Evolutionary conservation across 768 basidiomycete species (phyloP), one percentile per base, ranked within the genome.

Genomic region (Boletus subcaerulescens): DNA sequence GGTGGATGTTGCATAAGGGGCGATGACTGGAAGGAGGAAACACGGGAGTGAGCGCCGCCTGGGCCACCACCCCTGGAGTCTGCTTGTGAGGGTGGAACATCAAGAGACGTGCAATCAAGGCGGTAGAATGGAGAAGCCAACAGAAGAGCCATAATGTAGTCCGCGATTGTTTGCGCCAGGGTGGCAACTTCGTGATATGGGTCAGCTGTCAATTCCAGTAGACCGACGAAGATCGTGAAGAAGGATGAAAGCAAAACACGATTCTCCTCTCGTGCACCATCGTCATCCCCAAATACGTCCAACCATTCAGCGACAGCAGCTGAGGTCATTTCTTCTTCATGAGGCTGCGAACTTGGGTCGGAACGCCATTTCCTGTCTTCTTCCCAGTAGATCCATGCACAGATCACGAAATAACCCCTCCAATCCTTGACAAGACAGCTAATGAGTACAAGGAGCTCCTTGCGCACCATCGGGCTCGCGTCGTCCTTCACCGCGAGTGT

Each of bases 331-430:
- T 92, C 89, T n/a, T 91, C 88, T 45, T 87, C 85, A 31, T 77
- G 76, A 31, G 72, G 61, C 53, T 71, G 64, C 31, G 58, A 44
- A 20, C 57, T 61, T 15, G 70, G 60, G 36, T 61, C 77, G 65
- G 50, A 73, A 60, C 79, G 73, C 82, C 87, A 85, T 55, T 78
- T 81, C 47, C 86, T 73, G 61, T 96, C 91, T 68, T 95, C 91
- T 66, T 97, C 94, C 85, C 91, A 91, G 67, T 97, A 95, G 10
- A 93, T 75, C 95, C 96, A 98, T 2, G 96, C 94, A 58, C 96
- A 97, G 38, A 94, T 85, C 45, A 96, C 91, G 62, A 98, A 93
- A 75, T 91, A 91, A 8, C 96, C 97, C 52, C 93, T 77, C 92
- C 95, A 98, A 69, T 98, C 96, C 69, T 93, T 90, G 36, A 95